phyloP scores from a whole-genome alignment of 371 early-diverging fungal species.

The Sanchytrium tribonematis region DNA sequence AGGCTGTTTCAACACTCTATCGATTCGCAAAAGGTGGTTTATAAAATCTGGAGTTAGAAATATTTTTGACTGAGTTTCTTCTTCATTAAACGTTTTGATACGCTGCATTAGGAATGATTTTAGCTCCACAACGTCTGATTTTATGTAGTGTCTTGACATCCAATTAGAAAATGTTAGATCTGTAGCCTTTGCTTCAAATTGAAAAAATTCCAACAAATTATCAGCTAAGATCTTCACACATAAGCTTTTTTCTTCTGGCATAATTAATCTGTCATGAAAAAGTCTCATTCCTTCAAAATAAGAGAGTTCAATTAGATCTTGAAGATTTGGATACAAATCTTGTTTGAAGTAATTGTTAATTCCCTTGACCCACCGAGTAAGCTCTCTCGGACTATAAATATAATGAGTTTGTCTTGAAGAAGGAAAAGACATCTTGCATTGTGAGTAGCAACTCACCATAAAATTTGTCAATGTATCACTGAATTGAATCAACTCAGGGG shows the following conservation, averaged over 20 bases:
- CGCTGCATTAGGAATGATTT: constrained; percentile 78
- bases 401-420: constrained; percentile 87
- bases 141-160: constrained; percentile 67
- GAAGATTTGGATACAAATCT: constrained; percentile 44
- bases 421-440: constrained; percentile 68
- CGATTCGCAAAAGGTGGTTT: constrained; percentile 89
- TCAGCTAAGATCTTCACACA: constrained; percentile 48
- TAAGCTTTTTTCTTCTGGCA: constrained; percentile 49
- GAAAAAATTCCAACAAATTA: constrained; percentile 60
- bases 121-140: constrained; percentile 59
- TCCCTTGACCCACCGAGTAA: constrained; percentile 92
- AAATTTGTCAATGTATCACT: constrained; percentile 71
- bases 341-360: constrained; percentile 76
- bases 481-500: constrained; percentile 70
- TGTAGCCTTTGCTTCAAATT: constrained; percentile 37
- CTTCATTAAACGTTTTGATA: constrained; percentile 90
- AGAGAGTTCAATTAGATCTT: constrained; percentile 78
- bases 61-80: constrained; percentile 83
- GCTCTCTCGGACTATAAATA: constrained; percentile 92
- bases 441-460: constrained; percentile 80
- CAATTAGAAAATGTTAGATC: constrained; percentile 93
- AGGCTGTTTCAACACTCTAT: constrained; percentile 86
- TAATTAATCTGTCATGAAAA: constrained; percentile 89
- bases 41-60: constrained; percentile 86
- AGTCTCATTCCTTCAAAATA: constrained; percentile 88